Evolutionary conservation across 306 rosid species (phyloP), one percentile per base, ranked within the genome.

Genomic region (Trifolium dubium): DNA sequence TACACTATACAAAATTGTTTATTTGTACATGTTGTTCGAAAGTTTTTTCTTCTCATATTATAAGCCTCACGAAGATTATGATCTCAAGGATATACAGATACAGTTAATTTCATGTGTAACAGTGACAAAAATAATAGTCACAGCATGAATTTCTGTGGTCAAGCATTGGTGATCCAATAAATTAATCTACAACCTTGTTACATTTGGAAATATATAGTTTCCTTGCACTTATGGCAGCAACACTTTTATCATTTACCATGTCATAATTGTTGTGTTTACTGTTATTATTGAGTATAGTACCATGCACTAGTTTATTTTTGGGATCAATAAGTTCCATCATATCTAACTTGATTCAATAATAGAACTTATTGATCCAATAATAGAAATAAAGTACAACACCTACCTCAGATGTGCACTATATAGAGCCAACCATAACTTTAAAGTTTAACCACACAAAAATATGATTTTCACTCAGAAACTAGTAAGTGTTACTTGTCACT

Each of bases 1-100:
- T 86, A 82, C 75, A 74, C 76, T 66, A 54, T 76, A 66, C 61
- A 39, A 64, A 73, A 14, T 40, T 77, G 51, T 71, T 61, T 69
- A 31, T 41, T 14, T 51, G 78, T 83, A 74, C 76, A 76, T 74
- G 66, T 40, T 70, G 19, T 60, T 73, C 23, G 64, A 5, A 19
- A 63, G 1, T 43, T 51, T 8, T 14, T 76, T 31, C 12, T n/a
- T 51, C 39, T 54, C 46, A 7, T 56, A 73, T 61, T 56, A 73
- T 61, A 76, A 61, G 79, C 73, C 31, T 14, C 23, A 23, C 23
- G 55, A 66, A 29, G 23, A 37, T 9, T 18, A 64, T 73, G 58
- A 61, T 41, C 29, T 58, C 53, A 40, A 29, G 50, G 37, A 51
- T 41, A 61, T 41, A 46, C 53, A 44, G 15, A 53, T 69, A 29